Evolutionary conservation across 1,139 yeast species (phyloP).

Genomic region (Schizosaccharomyces versatilis): DNA sequence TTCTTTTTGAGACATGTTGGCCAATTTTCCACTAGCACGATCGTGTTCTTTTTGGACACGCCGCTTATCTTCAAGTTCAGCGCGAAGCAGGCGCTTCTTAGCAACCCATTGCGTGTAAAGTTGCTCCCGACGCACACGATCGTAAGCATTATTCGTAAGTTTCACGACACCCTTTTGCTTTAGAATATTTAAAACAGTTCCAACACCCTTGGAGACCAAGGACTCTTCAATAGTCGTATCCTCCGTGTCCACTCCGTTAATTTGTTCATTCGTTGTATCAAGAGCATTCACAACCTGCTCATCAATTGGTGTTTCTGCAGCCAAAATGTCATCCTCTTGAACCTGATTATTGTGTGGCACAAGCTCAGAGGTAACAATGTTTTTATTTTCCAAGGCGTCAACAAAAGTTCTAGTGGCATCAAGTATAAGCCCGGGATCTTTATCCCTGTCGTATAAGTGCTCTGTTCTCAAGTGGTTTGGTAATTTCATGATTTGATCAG

Average conservation of each 20-base stretch:
- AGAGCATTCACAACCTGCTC: constrained; percentile 1
- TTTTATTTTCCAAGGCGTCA: background rate
- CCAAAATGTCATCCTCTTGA: background rate
- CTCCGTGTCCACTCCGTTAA: constrained; percentile 6
- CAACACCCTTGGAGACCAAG: constrained; percentile 12
- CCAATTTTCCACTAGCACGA: constrained; percentile 15
- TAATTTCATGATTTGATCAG: constrained; percentile 1
- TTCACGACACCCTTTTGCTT: constrained; percentile 11
- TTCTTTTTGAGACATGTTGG: constrained; percentile 19
- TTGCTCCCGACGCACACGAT: constrained; percentile 9
- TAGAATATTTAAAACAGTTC: constrained; percentile 12
- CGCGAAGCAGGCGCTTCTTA: constrained; percentile 10
- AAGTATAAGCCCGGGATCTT: constrained; percentile 23
- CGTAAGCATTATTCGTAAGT: constrained; percentile 11
- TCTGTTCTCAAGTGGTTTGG: background rate
- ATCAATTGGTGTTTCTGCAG: background rate
- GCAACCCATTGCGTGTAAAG: constrained; percentile 12
- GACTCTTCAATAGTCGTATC: constrained; percentile 12
- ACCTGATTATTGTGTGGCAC: background rate
- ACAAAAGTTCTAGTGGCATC: constrained; percentile 44
- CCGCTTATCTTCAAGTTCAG: constrained; percentile 11
- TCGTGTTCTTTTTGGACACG: constrained; percentile 13
- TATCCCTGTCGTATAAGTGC: constrained; percentile 13
- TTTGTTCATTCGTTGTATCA: constrained; percentile 10
- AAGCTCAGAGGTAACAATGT: background rate